Base-by-base conservation (phyloP, 1,139 yeast genomes). In the Scheffersomyces lignicola region DNA sequence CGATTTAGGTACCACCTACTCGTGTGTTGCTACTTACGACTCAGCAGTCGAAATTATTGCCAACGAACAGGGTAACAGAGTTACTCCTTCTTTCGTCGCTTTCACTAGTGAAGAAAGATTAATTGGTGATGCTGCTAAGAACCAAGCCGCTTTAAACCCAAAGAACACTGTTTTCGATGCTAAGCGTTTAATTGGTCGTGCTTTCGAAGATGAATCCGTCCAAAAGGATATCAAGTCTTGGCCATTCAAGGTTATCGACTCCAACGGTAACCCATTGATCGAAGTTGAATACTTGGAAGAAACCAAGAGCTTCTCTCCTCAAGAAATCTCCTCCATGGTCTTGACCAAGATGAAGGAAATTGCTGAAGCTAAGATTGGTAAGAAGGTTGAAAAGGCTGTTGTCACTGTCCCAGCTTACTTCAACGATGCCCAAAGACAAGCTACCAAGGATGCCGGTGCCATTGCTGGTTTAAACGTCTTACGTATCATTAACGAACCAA, bases 31-130 rank as follows among this genome's bases (percentile, higher is more conserved):
- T 62, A 86, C 88, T 74, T 87, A 78, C 76, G 95, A 78, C 76
- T 85, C 80, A 77, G 89, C 84, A 50, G 62, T 82, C 56, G 97
- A 88, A 73, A 89, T 89, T 69, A 88, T 89, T 73, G 96, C 96
- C 72, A 89, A 89, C 79, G 97, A 89, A 74, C 96, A 89, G 80
- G 97, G 97, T 83, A 88, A 88, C 90, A 87, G 97, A 79, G 94
- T 87, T 64, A 89, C 97, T 59, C 97, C 97, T 65, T 89, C 96
- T 51, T 89, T 87, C 79, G 96, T 89, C 66, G 97, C 96, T 56
- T 89, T 89, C 87, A 87, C 95, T 62, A 83, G 85, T 65, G 90
- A 86, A 76, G 97, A 89, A 80, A 86, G 97, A 81, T 82, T 90
- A 65, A 88, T 90, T 62, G 97, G 97, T 80, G 97, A 90, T 74